Base-by-base conservation (phyloP, 1,284 basidiomycete species). In the Phellinidium pouzarii region DNA sequence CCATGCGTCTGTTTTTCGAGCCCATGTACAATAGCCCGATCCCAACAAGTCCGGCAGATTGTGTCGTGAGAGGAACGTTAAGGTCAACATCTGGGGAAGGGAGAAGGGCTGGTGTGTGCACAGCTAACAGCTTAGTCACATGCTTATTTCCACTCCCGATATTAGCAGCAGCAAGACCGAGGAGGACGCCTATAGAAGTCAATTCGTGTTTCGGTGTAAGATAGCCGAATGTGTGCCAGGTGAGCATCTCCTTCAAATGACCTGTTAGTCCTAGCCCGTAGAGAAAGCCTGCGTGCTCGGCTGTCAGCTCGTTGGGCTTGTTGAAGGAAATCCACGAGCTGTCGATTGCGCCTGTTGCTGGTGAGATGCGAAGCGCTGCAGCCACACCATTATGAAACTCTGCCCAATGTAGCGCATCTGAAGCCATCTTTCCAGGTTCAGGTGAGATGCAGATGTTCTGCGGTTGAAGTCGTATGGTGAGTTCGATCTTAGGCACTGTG, bases 311-410 rank as follows among this genome's bases (percentile, higher is more conserved):
- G 0, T 80, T 76, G 0, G 94, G 93, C 58, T 87, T 87, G 67
- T 95, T 94, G 74, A 92, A 94, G 17, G 91, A 85, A 61, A 96
- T 93, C 85, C 94, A 95, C 0, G 92, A 91, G 57, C 87, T 91
- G 63, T 93, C 89, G 38, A 94, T 79, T 17, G 82, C 82, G 49
- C 75, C 71, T n/a, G 85, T 79, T n/a, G 82, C 78, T 0, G 87
- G 81, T 0, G 87, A 82, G 48, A 94, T 83, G 3, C 89, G 82
- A 52, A 99, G 69, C 1, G 88, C 95, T 1, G 92, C 88, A 1
- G 94, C 91, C 0, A 96, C 94, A 14, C 96, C 96, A 58, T 96
- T 95, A 69, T 99, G 94, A 68, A 99, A 99, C 56, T 94, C 89
- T 14, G 93, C 93, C 96, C 95, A 99, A 53, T 79, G 82, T 7